A percentile compares a stretch with the other conserved stretches of the same genome.
Conservation (phyloP, 2,329 filamentous ascomycete species). For the Exophiala spinifera region DNA sequence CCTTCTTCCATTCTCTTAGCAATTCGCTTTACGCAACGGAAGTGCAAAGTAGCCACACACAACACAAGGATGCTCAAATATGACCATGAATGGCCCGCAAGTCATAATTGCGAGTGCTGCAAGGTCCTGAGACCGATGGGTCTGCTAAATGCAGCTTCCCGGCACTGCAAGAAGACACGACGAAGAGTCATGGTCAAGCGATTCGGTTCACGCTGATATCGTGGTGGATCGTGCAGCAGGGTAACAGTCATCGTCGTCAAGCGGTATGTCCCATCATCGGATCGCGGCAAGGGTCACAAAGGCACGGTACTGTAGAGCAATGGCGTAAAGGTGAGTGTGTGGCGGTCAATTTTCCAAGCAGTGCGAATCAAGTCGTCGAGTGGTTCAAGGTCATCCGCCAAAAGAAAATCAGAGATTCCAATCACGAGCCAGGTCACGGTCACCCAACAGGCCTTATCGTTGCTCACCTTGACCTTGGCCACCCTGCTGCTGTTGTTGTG, state of each 20-base stretch:
- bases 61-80: not conserved
- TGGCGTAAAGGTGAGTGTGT: constrained; percentile 1
- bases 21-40: not conserved
- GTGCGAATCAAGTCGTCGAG: constrained; percentile 21
- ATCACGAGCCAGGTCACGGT: constrained; percentile 25
- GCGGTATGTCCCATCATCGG: not conserved
- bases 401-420: constrained; percentile 14
- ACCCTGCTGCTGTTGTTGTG: constrained; percentile 46
- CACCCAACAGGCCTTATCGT: constrained; percentile 28
- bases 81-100: not conserved
- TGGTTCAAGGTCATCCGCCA: constrained; percentile 17
- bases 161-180: not conserved
- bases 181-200: not conserved
- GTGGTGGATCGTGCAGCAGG: not conserved
- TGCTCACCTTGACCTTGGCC: constrained; percentile 32
- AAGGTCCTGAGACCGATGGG: not conserved
- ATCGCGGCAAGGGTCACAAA: constrained; percentile 13
- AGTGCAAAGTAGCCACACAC: not conserved
- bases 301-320: constrained; percentile 8
- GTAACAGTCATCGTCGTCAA: not conserved
- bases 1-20: not conserved
- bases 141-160: not conserved
- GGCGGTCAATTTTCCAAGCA: constrained; percentile 5
- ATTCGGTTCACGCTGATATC: not conserved
- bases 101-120: not conserved